Percentiles rank a stretch among this genome's conserved stretches.
Conservation (phyloP, 169 alveolate genomes). For the Cryptosporidium felis region DNA sequence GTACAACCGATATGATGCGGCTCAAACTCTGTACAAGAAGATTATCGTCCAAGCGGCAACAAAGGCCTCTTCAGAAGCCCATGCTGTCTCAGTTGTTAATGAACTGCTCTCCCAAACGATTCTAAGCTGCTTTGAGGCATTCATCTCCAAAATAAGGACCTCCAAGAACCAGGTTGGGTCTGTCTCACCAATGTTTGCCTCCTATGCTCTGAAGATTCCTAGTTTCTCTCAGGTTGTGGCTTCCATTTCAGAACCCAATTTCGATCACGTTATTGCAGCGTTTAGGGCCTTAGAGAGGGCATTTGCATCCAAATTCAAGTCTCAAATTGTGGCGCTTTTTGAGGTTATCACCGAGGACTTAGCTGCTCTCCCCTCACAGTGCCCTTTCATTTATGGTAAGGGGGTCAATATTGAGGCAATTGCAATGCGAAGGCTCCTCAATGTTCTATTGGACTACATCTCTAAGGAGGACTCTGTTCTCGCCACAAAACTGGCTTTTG, state of each 20-base stretch:
- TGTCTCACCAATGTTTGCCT: conserved; percentile 47
- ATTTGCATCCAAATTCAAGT: not conserved
- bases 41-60: conserved; percentile 63
- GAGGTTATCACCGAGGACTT: conserved; percentile 16
- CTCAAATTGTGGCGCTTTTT: conserved; percentile 11
- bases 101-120: conserved; percentile 22
- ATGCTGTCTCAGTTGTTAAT: not conserved
- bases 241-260: conserved; percentile 9
- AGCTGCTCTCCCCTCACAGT: conserved; percentile 22
- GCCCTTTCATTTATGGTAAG: conserved; percentile 40
- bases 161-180: conserved; percentile 40
- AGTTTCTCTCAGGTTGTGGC: conserved; percentile 19
- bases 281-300: not conserved
- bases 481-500: conserved; percentile 28
- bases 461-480: conserved; percentile 4
- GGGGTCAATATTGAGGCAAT: conserved; percentile 60
- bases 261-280: conserved; percentile 27
- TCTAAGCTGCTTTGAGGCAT: conserved; percentile 21
- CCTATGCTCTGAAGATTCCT: conserved; percentile 32
- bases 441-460: conserved; percentile 33
- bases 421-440: conserved; percentile 40
- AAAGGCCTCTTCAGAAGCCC: not conserved
- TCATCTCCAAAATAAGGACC: conserved; percentile 24
- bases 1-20: conserved; percentile 78
- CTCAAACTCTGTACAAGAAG: conserved; percentile 74